Conservation (phyloP, 2,329 filamentous ascomycete genomes). For the Endothia cerciana region DNA sequence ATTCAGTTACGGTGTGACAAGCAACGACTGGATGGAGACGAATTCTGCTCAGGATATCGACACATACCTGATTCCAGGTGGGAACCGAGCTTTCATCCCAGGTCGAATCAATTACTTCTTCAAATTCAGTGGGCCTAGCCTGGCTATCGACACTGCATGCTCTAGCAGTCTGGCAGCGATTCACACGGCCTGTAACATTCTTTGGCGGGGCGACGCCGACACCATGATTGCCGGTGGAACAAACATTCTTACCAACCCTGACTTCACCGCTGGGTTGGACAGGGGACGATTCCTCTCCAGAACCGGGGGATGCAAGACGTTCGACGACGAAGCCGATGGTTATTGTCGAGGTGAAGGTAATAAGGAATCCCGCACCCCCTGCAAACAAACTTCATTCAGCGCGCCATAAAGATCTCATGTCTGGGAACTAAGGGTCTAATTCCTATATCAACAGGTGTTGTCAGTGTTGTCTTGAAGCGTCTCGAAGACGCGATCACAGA, state of each 20-base stretch:
- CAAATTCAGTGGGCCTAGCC: conserved; percentile 44
- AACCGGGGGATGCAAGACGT: conserved; percentile 49
- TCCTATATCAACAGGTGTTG: neutral
- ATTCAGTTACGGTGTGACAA: conserved; percentile 67
- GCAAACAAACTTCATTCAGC: too few species aligned
- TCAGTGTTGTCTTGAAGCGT: neutral
- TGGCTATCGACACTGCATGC: conserved; percentile 47
- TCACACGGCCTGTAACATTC: conserved; percentile 53
- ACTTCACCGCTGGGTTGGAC: conserved; percentile 64
- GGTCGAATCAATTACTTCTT: conserved; percentile 54
- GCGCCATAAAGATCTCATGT: too few species aligned
- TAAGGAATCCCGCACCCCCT: neutral
- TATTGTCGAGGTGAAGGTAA: conserved; percentile 40
- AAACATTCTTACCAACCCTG: conserved; percentile 67
- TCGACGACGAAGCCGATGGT: conserved; percentile 50
- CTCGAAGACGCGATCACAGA: conserved; percentile 8
- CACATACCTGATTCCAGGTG: conserved; percentile 58
- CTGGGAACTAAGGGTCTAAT: too few species aligned
- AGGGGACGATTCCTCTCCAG: conserved; percentile 64
- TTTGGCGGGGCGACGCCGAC: conserved; percentile 66
- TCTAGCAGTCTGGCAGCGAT: conserved; percentile 44
- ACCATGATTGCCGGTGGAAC: conserved; percentile 66
- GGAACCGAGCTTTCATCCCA: conserved; percentile 53
- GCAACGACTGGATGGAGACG: conserved; percentile 77
- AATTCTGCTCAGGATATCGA: conserved; percentile 71